Conservation (phyloP, 2,329 filamentous ascomycete species). For the Madurella fahalii region DNA sequence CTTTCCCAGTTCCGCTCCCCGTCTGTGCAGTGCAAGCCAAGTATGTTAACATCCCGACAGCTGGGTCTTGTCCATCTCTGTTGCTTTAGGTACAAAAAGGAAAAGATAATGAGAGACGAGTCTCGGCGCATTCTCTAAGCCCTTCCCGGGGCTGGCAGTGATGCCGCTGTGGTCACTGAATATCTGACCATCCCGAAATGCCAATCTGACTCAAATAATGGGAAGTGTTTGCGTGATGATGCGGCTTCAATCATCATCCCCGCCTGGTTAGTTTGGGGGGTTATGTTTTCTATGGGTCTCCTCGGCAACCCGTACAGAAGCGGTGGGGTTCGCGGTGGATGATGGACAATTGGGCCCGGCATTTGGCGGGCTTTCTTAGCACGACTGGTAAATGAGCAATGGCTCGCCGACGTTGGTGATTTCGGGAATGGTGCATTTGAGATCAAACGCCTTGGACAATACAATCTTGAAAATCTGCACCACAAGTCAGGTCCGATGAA, state of each 20-base stretch:
- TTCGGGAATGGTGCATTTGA: conserved; percentile 98
- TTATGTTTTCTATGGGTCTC: not conserved
- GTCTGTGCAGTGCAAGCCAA: not conserved
- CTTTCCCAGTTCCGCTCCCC: not conserved
- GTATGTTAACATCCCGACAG: not conserved
- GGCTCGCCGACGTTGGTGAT: conserved; percentile 98
- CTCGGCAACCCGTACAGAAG: not conserved
- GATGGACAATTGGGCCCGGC: not conserved
- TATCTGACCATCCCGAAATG: conserved; percentile 3
- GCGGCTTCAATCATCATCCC: not conserved
- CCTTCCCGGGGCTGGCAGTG: conserved; percentile 8
- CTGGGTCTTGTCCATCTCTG: not conserved
- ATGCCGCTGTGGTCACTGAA: not conserved
- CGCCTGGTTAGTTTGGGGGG: not conserved
- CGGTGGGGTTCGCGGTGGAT: not conserved
- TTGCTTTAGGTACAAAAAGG: conserved; percentile 6
- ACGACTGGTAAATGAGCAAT: conserved; percentile 80
- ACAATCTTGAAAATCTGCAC: conserved; percentile 98
- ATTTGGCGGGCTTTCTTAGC: conserved; percentile 28
- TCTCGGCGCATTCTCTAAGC: conserved; percentile 8
- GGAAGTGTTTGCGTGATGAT: conserved; percentile 9
- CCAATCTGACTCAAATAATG: conserved; percentile 6
- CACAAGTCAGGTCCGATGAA: conserved; percentile 5
- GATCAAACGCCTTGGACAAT: conserved; percentile 94
- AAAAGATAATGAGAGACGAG: conserved; percentile 15